Conservation (phyloP, 2,329 filamentous ascomycete species). For the Diaporthe citriasiana region DNA sequence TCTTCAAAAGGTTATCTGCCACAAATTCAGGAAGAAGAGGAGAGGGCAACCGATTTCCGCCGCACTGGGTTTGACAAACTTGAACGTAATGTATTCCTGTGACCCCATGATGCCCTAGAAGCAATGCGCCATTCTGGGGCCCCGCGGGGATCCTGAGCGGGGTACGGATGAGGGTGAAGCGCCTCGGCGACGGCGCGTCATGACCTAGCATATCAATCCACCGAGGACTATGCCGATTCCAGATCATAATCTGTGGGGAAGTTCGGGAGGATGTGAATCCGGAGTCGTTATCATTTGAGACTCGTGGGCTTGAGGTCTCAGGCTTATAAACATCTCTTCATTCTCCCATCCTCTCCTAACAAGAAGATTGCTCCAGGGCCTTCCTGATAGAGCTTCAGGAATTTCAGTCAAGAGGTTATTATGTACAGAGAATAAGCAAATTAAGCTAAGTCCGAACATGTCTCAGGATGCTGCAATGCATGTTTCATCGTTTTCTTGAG, state of each 20-base stretch:
- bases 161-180: constrained; percentile 17
- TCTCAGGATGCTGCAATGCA: constrained; percentile 57
- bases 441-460: constrained; percentile 51
- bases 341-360: not conserved
- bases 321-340: not conserved
- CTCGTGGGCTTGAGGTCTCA: not conserved
- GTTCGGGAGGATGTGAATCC: not conserved
- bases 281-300: not conserved
- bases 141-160: constrained; percentile 20
- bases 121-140: not conserved
- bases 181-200: constrained; percentile 7
- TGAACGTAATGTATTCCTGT: constrained; percentile 7
- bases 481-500: constrained; percentile 55
- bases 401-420: not conserved
- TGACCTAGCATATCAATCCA: constrained; percentile 5
- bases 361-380: not conserved
- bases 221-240: not conserved
- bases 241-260: not conserved
- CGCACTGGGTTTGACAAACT: not conserved
- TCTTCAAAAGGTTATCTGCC: no score
- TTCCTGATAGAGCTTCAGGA: not conserved
- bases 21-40: constrained; percentile 6
- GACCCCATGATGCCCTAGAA: not conserved
- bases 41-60: not conserved
- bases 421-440: not conserved